phyloP scores from a whole-genome alignment of 2,329 filamentous ascomycete genomes.

The Juglanconis oblonga region DNA sequence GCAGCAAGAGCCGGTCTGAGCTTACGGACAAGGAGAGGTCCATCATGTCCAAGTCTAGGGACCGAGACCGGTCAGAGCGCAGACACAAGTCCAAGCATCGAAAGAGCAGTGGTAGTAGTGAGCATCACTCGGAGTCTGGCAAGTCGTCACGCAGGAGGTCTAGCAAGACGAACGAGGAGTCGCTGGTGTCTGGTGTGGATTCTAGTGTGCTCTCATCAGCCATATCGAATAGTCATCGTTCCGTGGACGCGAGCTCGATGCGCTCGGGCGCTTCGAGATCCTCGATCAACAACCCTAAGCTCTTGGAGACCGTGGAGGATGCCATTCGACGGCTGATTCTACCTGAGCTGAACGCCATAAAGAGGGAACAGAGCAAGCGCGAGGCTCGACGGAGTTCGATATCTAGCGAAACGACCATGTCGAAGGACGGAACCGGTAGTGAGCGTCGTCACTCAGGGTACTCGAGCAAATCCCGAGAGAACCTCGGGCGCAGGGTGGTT shows the following conservation, averaged over 20 bases:
- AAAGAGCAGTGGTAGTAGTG: constrained; percentile 45
- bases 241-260: constrained; percentile 52
- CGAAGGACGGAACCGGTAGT: constrained; percentile 54
- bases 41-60: constrained; percentile 29
- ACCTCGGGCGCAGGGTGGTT: constrained; percentile 38
- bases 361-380: constrained; percentile 81
- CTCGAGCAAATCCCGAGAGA: constrained; percentile 54
- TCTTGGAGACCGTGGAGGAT: constrained; percentile 89
- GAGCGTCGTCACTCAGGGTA: constrained; percentile 53
- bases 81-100: constrained; percentile 49
- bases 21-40: constrained; percentile 31
- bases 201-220: constrained; percentile 55
- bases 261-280: constrained; percentile 55
- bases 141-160: constrained; percentile 48
- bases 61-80: constrained; percentile 49
- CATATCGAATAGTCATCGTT: constrained; percentile 52
- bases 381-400: constrained; percentile 67
- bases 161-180: constrained; percentile 51
- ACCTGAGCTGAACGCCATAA: constrained; percentile 86
- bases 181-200: constrained; percentile 49
- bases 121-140: constrained; percentile 45
- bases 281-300: constrained; percentile 86
- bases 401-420: constrained; percentile 53
- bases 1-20: constrained; percentile 41
- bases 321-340: constrained; percentile 86